Conservation (phyloP, 208 protist species). For the Herpetomonas tarakana region DNA sequence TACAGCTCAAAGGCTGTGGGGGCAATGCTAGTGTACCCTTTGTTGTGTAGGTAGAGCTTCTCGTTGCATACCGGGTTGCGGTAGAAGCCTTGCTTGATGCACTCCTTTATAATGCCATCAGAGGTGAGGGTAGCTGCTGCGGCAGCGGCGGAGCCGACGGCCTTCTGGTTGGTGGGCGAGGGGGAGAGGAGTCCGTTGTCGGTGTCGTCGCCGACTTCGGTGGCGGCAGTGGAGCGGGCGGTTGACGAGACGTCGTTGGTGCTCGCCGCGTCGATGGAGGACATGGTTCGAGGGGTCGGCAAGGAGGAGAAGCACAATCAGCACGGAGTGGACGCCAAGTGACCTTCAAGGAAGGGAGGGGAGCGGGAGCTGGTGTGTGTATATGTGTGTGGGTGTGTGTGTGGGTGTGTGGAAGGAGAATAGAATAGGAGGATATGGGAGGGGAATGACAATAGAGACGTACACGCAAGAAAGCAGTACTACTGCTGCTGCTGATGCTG, state of each 20-base stretch:
- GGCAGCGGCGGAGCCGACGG: slow-evolving; percentile 2
- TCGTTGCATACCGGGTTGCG: slow-evolving; percentile 93
- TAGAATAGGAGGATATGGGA: background rate
- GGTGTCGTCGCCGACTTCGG: background rate
- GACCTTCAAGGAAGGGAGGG: too few relatives aligned
- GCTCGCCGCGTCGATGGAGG: slow-evolving; percentile 32
- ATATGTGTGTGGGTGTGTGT: background rate
- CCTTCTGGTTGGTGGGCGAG: background rate
- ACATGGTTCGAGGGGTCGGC: slow-evolving; percentile 1
- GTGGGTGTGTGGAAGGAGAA: background rate
- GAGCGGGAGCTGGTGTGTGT: too few relatives aligned
- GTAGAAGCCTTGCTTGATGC: slow-evolving; percentile 85
- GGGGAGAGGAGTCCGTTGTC: background rate
- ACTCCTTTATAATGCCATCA: slow-evolving; percentile 82
- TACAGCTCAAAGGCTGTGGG: slow-evolving; percentile 77
- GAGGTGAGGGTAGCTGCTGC: slow-evolving; percentile 44
- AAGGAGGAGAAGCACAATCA: background rate
- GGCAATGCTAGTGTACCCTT: slow-evolving; percentile 84
- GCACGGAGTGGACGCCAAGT: too few relatives aligned
- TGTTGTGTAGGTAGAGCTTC: slow-evolving; percentile 93
- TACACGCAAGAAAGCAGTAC: too few relatives aligned
- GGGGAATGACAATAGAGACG: background rate
- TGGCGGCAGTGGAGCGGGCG: slow-evolving; percentile 13
- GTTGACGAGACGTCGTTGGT: slow-evolving; percentile 57
- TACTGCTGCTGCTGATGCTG: too few relatives aligned